Conservation (phyloP, 2,329 filamentous ascomycete genomes). For the Epichloe sibirici region DNA sequence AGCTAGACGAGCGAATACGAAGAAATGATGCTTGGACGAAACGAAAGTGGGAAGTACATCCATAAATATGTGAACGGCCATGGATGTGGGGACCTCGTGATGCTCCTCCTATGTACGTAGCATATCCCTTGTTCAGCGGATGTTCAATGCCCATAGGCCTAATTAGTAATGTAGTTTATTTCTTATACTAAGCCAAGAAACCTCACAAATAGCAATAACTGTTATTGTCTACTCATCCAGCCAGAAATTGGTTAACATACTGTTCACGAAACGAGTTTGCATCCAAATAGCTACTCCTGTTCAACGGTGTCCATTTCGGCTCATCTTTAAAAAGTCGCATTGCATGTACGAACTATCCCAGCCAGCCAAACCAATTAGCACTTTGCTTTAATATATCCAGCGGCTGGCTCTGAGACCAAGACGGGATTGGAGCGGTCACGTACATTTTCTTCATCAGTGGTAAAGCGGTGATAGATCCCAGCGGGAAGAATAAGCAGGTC, state of each 20-base stretch:
- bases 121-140: not conserved
- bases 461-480: conserved; percentile 96
- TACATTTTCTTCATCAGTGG: conserved; percentile 83
- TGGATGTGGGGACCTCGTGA: not conserved
- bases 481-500: conserved; percentile 90
- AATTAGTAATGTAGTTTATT: no score
- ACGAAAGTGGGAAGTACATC: no score
- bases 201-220: no score
- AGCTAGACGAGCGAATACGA: not conserved
- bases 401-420: not conserved
- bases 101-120: not conserved
- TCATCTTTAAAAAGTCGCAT: conserved; percentile 97
- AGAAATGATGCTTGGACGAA: not conserved
- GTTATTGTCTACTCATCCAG: not conserved
- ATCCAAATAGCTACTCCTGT: conserved; percentile 67
- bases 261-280: conserved; percentile 64
- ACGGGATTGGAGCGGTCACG: conserved; percentile 21
- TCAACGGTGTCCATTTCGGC: conserved; percentile 94
- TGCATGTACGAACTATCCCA: conserved; percentile 72
- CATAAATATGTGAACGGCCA: not conserved
- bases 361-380: not conserved
- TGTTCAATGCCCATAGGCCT: not conserved
- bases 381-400: not conserved
- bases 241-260: conserved; percentile 48
- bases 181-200: no score